Evolutionary conservation across 2,329 filamentous ascomycete genomes (phyloP).

Genomic region (Bimuria novae-zelandiae): DNA sequence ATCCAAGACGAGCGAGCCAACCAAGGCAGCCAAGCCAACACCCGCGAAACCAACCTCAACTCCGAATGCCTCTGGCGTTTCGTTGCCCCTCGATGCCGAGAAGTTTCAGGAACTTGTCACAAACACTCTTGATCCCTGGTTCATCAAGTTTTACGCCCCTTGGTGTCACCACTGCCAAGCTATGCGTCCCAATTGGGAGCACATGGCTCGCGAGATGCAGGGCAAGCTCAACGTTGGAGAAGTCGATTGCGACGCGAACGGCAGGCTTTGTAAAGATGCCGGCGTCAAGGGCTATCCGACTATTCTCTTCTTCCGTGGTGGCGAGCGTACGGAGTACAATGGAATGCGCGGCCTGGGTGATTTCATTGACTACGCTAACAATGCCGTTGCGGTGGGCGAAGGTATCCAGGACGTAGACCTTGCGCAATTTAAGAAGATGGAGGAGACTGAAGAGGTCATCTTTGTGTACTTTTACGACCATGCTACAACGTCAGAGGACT

Average conservation of each 20-base stretch:
- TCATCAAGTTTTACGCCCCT: conserved; percentile 97
- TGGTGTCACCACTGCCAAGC: conserved; percentile 97
- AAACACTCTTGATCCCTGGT: conserved; percentile 89
- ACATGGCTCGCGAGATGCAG: conserved; percentile 89
- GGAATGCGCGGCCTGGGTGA: conserved; percentile 92
- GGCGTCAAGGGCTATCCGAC: conserved; percentile 81
- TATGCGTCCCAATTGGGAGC: conserved; percentile 86
- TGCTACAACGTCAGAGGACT: conserved; percentile 91
- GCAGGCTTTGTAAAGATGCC: conserved; percentile 89
- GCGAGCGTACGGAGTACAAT: conserved; percentile 89
- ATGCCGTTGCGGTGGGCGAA: conserved; percentile 75
- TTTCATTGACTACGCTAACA: conserved; percentile 83
- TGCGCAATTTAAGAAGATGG: conserved; percentile 75
- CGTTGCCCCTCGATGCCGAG: conserved; percentile 77
- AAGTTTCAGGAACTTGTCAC: conserved; percentile 86
- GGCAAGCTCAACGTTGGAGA: conserved; percentile 89
- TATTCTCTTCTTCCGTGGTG: conserved; percentile 88
- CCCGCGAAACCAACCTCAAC: conserved; percentile 52
- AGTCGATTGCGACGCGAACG: conserved; percentile 90
- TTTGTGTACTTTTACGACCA: conserved; percentile 98
- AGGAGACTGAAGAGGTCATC: conserved; percentile 92
- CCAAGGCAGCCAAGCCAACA: conserved; percentile 43
- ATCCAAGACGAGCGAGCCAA: conserved; percentile 23
- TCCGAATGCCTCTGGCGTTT: conserved; percentile 75
- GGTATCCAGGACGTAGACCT: conserved; percentile 83